A percentile compares a stretch with the other conserved stretches of the same genome.
phyloP scores from a whole-genome alignment of 2,329 filamentous ascomycete genomes.

The Diaporthe sp. region DNA sequence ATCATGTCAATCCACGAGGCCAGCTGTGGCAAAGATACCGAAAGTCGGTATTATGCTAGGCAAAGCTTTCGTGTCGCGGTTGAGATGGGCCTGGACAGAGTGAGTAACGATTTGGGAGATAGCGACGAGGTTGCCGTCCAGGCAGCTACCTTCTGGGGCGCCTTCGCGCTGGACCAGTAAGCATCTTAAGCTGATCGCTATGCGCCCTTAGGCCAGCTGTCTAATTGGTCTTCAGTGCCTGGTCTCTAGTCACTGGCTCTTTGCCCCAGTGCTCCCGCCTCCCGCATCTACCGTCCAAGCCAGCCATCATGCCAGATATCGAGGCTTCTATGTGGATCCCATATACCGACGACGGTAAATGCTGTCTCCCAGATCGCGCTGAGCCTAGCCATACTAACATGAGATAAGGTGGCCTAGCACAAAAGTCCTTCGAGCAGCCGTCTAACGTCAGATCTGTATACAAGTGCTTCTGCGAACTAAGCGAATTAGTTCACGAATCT shows the following conservation, averaged over 20 bases:
- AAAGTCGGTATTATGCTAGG: constrained; percentile 78
- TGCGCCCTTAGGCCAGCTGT: too few species aligned
- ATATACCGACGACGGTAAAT: constrained; percentile 66
- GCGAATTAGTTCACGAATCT: constrained; percentile 78
- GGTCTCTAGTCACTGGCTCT: constrained; percentile 72
- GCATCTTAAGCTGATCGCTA: constrained; percentile 40
- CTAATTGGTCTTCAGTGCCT: constrained; percentile 57
- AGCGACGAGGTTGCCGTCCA: constrained; percentile 68
- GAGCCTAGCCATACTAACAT: constrained; percentile 33
- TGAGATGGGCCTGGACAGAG: constrained; percentile 75
- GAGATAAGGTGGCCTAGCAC: constrained; percentile 61
- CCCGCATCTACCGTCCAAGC: constrained; percentile 66
- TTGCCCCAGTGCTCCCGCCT: constrained; percentile 69
- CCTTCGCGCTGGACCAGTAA: constrained; percentile 72
- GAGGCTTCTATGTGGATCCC: constrained; percentile 70
- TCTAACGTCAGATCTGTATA: constrained; percentile 76
- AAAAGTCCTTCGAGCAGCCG: constrained; percentile 68
- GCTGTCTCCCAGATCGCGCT: neutral
- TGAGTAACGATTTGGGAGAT: constrained; percentile 53
- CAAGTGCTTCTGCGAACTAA: constrained; percentile 77
- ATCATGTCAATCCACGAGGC: constrained; percentile 82
- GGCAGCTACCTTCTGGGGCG: constrained; percentile 70
- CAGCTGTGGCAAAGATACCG: constrained; percentile 77
- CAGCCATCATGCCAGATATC: constrained; percentile 68
- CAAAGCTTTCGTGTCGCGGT: constrained; percentile 78